Base-by-base conservation (phyloP, 2,329 filamentous ascomycete species). In the Pseudopyricularia javanii region DNA sequence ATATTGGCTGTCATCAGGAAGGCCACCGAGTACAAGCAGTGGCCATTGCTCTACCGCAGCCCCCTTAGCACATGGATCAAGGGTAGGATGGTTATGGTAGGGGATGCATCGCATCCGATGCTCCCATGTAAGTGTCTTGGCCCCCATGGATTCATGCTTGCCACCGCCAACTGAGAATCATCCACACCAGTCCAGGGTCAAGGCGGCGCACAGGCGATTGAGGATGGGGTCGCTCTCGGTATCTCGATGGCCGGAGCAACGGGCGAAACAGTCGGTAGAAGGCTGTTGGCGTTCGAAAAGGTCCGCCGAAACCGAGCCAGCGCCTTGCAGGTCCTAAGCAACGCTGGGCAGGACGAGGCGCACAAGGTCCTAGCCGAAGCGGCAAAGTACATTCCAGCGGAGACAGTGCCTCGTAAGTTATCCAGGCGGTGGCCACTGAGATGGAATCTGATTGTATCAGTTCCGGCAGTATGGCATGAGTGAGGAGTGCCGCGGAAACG, bases 61-160 rank as follows among this genome's bases (percentile, higher is more conserved):
- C 68, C 67, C 0, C 56, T 70, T 2, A 52, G 61, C 1, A 62
- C 54, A 0, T 70, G 66, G 67, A 59, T 56, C 14, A 64, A 62
- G 34, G 66, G 59, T 0, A 59, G 59, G 7, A 54, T 69, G 54
- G 57, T 62, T 2, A 59, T 70, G 2, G 61, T 63, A 14, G 68
- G 68, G 6, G 68, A 70, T 45, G 65, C 68, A 0, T 67, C 68
- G 0, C 68, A 70, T 53, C 66, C 67, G 0, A 69, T 68, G 64
- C 62, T 70, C 11, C 67, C 67, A 1, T 66, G 66, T 68, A 8
- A 24, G 48, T 22, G 14, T 7, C 26, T 7, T 26, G 17, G n/a
- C 15, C 4, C 33, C 30, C 26, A 26, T n/a, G 49, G 37, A 47
- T 22, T 12, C 32, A 28, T n/a, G 26, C 24, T 45, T 20, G 24